Evolutionary conservation across 1,139 yeast species (phyloP), one percentile per base, ranked within the genome.

Genomic region (Yamadazyma epiphylla): DNA sequence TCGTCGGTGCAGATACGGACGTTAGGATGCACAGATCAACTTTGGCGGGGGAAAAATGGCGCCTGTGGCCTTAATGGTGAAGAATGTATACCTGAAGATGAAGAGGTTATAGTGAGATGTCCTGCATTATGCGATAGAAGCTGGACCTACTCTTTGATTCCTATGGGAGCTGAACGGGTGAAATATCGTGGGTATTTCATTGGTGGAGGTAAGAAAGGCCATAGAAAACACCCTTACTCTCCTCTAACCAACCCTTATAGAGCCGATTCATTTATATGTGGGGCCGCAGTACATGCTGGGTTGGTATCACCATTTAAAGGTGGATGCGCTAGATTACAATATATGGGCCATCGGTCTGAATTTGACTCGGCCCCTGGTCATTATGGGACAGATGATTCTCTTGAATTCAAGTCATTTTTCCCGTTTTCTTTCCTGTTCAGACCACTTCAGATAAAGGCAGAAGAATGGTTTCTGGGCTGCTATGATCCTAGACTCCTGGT

Each of bases 281-380:
- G 89, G 0, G 81, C 96, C 1, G 97, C 94, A 0, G 76, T 84
- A 3, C 96, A 89, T 53, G 80, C 89, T 2, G 96, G 96, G 1
- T 49, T 79, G 0, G 60, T 88, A 1, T 79, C 94, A 2, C 81
- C 91, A 14, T 51, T 68, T 25, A 60, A 61, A 38, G 98, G 98
- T 2, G 97, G 97, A 0, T 82, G 94, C 52, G 89, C 88, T 1
- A 61, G 74, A 28, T 43, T 87, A 5, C 60, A 77, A 5, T 79
- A 78, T 52, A 58, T 64, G 33, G 89, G 91, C 0, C 50, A 65
- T 1, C 80, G 76, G 42, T 33, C 54, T 2, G 44, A 48, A 1
- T 86, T 80, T 43, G 61, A 63, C 0, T 52, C 78, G 0, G 45
- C 63, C 0, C 40, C 47, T 22, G 86, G 83, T 3, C 58, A 51